Evolutionary conservation across 2,329 filamentous ascomycete genomes (phyloP).

Genomic region (Diaporthe batatas): DNA sequence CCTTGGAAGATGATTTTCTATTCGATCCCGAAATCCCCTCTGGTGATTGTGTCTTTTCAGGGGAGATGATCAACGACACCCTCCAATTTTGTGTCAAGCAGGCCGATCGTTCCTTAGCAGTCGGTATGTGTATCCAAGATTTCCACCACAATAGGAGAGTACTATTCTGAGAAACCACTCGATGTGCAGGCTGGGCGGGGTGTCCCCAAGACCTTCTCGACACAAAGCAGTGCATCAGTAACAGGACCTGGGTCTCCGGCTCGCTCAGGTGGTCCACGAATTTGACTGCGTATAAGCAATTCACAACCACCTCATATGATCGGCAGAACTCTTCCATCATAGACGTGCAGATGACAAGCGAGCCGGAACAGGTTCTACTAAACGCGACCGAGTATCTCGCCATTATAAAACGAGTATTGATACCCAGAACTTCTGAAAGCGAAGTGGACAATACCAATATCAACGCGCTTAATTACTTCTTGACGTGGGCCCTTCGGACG

Average conservation of each 20-base stretch:
- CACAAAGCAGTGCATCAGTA: not conserved
- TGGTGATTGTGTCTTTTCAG: slow-evolving; percentile 13
- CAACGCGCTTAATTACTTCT: slow-evolving; percentile 18
- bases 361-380: not conserved
- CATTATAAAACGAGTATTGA: not conserved
- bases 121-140: not conserved
- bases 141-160: not conserved
- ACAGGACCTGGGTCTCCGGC: slow-evolving; percentile 7
- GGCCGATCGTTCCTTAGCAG: not conserved
- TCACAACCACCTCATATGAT: slow-evolving; percentile 11
- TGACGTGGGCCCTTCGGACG: slow-evolving; percentile 13
- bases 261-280: slow-evolving; percentile 3
- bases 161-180: not conserved
- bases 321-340: slow-evolving; percentile 16
- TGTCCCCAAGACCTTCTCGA: slow-evolving; percentile 16
- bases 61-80: not conserved
- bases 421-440: not conserved
- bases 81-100: slow-evolving; percentile 17
- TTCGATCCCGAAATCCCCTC: not conserved
- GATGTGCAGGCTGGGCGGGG: not conserved
- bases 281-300: slow-evolving; percentile 14
- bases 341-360: not conserved
- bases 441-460: slow-evolving; percentile 5
- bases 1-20: not conserved
- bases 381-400: slow-evolving; percentile 8